Conservation (phyloP, 202 grass and related monocot species). For the Bolboschoenoplectus hybrid region DNA sequence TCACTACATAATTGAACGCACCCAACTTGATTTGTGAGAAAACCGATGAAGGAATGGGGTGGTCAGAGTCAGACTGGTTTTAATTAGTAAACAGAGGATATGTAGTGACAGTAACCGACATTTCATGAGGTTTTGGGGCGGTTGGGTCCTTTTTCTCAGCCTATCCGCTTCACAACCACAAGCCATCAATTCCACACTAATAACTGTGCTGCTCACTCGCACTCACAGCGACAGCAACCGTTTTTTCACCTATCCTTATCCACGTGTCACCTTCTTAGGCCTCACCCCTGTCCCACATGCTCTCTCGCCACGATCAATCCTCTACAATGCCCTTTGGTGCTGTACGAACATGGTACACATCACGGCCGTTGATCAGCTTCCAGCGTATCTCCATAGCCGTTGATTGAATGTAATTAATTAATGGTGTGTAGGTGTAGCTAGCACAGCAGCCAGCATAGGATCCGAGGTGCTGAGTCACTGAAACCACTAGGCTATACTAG, state of each 20-base stretch:
- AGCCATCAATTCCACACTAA: slow-evolving; percentile 30
- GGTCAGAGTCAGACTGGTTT: neutral
- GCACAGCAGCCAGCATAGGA: neutral
- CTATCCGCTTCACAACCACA: slow-evolving; percentile 4
- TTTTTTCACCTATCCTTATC: neutral
- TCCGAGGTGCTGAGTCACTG: slow-evolving; percentile 27
- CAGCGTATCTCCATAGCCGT: neutral
- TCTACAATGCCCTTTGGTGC: neutral
- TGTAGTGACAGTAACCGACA: slow-evolving; percentile 33
- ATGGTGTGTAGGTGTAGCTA: too few species aligned
- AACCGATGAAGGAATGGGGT: neutral
- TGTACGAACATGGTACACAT: neutral
- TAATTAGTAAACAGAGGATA: neutral
- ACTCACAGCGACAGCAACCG: slow-evolving; percentile 24
- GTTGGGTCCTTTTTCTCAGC: slow-evolving; percentile 35
- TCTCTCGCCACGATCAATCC: neutral
- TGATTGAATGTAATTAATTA: neutral
- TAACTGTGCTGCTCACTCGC: neutral
- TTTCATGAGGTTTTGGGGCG: slow-evolving; percentile 34
- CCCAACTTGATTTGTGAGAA: slow-evolving; percentile 6
- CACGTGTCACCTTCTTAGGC: slow-evolving; percentile 27
- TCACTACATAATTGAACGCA: slow-evolving; percentile 31
- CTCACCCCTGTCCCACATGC: neutral
- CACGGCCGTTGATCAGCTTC: neutral
- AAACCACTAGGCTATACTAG: neutral